Evolutionary conservation across 2,329 filamentous ascomycete genomes (phyloP), one percentile per base, ranked within the genome.

Genomic region (Fusarium tupiense): DNA sequence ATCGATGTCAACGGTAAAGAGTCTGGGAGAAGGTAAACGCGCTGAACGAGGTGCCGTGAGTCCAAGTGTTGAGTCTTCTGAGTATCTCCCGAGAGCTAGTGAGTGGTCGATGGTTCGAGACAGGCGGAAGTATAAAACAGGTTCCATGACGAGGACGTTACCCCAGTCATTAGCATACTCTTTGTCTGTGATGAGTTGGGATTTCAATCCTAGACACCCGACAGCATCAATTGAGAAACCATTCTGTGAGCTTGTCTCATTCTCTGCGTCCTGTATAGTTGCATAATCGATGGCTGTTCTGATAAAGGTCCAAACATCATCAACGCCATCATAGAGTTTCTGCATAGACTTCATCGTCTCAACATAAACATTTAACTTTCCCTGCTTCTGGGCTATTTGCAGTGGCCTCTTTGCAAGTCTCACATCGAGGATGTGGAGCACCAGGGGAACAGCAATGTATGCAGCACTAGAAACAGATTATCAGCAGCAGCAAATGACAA

Each of bases 361-460:
- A 31, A 72, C 58, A 14, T 72, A 71, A 1, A 72, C 59, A 29
- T 72, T 64, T 2, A 72, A 46, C 10, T 57, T 61, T 3, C 63
- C 70, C 47, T 72, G 70, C 40, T 72, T 72, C 38, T 70, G 67
- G 4, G 67, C 70, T 29, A 65, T 67, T 16, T 72, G 70, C 2
- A 64, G 41, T 17, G 67, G 61, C 38, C 62, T 64, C 14, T 65
- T 72, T 31, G 63, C 65, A 31, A 72, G 67, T 20, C 44, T 72
- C 14, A 72, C 67, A 14, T 72, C 67, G 3, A 72, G 46, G 4
- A 72, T 72, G 11, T 72, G 67, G 13, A 72, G 54, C 2, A 72
- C 63, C 0, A 72, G 49, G 22, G 70, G 70, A n/a, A 72, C 54
- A 20, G 70, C 70, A 8, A 64, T 64, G 12, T 67, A 72, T 11